phyloP scores from a whole-genome alignment of 2,329 filamentous ascomycete species.

The Ceratocystis diversiconidia region DNA sequence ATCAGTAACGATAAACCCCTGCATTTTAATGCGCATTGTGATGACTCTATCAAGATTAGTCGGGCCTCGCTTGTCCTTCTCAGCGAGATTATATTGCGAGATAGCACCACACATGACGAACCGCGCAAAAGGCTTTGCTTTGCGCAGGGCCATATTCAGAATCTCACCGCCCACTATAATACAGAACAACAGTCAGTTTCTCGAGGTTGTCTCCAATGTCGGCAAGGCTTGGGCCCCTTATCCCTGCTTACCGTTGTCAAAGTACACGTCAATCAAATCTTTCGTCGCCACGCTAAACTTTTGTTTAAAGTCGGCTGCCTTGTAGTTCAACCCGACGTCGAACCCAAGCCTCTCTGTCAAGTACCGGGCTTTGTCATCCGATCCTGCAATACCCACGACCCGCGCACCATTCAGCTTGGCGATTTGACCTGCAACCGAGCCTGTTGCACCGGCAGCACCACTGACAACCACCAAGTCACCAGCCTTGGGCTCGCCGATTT shows the following conservation, averaged over 20 bases:
- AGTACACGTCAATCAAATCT: slow-evolving; percentile 53
- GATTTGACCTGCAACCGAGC: slow-evolving; percentile 63
- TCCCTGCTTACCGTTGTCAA: slow-evolving; percentile 42
- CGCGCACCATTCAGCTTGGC: slow-evolving; percentile 53
- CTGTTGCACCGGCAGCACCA: slow-evolving; percentile 65
- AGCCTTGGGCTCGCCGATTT: slow-evolving; percentile 51
- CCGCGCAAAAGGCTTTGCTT: slow-evolving; percentile 47
- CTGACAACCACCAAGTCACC: slow-evolving; percentile 66
- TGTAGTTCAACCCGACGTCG: slow-evolving; percentile 56
- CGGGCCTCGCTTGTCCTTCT: slow-evolving; percentile 35
- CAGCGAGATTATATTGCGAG: slow-evolving; percentile 50
- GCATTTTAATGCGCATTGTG: slow-evolving; percentile 44
- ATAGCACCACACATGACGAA: slow-evolving; percentile 62
- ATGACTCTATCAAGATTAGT: slow-evolving; percentile 40
- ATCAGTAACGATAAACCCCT: slow-evolving; percentile 64
- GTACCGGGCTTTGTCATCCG: slow-evolving; percentile 53
- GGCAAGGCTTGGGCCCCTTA: not conserved
- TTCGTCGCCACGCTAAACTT: slow-evolving; percentile 46
- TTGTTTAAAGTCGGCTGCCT: slow-evolving; percentile 44
- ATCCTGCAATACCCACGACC: slow-evolving; percentile 52
- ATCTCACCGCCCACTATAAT: slow-evolving; percentile 50
- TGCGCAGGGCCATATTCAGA: slow-evolving; percentile 47
- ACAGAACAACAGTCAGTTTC: not conserved
- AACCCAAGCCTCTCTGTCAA: slow-evolving; percentile 50
- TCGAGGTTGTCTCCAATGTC: slow-evolving; percentile 8